phyloP scores from a whole-genome alignment of 2,329 filamentous ascomycete species.

The Neofusicoccum umdonicola region DNA sequence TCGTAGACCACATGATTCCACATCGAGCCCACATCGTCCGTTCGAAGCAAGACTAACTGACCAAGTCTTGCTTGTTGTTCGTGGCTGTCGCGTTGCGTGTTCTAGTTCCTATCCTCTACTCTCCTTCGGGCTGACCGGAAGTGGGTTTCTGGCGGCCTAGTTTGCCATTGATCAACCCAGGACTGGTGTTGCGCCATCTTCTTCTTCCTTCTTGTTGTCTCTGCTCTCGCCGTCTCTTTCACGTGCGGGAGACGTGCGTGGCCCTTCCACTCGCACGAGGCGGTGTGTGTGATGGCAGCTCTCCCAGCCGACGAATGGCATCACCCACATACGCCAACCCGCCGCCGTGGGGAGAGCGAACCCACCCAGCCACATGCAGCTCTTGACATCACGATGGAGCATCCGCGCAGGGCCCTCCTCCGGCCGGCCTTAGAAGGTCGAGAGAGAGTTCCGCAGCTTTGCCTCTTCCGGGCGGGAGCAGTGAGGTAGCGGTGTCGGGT shows the following conservation, averaged over 20 bases:
- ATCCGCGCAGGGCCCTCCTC: no score
- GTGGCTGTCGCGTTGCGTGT: background rate
- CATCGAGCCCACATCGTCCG: background rate
- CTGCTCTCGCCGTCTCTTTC: background rate
- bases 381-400: no score
- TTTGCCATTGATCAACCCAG: no score
- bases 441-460: background rate
- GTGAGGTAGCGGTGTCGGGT: slow-evolving; percentile 3
- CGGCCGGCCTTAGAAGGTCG: background rate
- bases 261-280: background rate
- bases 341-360: background rate
- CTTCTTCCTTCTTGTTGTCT: background rate
- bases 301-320: background rate
- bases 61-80: background rate
- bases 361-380: background rate
- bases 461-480: background rate
- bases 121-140: slow-evolving; percentile 5
- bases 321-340: background rate
- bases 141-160: background rate
- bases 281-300: background rate
- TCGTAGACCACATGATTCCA: background rate
- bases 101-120: background rate
- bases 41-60: background rate
- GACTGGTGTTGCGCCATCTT: no score
- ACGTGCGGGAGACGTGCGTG: no score